phyloP scores from a whole-genome alignment of 306 rosid species.

The Vachellia pachyceras region DNA sequence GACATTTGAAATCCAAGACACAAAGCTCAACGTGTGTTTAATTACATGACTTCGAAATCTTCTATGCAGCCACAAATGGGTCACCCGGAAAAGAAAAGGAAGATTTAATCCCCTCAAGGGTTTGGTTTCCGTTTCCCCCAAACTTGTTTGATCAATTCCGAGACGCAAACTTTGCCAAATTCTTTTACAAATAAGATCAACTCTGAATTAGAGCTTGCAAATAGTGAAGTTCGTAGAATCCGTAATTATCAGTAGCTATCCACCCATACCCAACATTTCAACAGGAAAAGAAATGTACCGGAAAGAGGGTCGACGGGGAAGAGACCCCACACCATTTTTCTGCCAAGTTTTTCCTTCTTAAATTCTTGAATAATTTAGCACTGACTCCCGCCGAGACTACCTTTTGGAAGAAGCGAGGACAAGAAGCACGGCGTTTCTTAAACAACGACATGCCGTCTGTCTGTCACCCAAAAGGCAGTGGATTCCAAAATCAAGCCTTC shows the following conservation, averaged over 20 bases:
- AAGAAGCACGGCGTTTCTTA: background rate
- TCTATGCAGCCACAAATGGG: background rate
- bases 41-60: background rate
- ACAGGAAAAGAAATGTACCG: conserved; percentile 44
- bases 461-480: no score
- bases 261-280: background rate
- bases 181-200: background rate
- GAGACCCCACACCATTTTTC: conserved; percentile 87
- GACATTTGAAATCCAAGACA: conserved; percentile 4
- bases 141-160: background rate
- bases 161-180: background rate
- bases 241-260: background rate
- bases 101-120: background rate
- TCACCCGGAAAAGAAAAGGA: background rate
- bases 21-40: background rate
- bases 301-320: conserved; percentile 75
- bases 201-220: background rate
- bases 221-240: background rate
- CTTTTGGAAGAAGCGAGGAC: background rate
- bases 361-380: conserved; percentile 1
- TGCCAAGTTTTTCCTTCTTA: background rate
- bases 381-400: background rate
- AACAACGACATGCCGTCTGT: background rate
- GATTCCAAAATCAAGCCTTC: no score
- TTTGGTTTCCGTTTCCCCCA: background rate